These are phyloP conservation scores for Oleoguttula mirabilis DNA, from an alignment of 495 filamentous ascomycete genomes.

Conservation along the genomic window DNA sequence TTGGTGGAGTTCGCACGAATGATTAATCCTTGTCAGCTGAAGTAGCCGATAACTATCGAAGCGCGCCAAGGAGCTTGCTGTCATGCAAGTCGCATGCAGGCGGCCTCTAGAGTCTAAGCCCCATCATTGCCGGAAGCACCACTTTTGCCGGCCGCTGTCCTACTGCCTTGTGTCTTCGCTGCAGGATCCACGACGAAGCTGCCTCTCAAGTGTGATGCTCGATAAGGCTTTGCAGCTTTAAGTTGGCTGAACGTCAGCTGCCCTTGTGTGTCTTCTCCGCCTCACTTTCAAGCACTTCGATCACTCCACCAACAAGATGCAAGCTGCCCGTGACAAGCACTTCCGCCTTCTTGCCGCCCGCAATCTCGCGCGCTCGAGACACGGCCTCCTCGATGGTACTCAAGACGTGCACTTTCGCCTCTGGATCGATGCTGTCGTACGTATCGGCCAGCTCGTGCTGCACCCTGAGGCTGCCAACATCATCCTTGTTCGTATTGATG, in stretches of 20 bases:
- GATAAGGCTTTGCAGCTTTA: not conserved
- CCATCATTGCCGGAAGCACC: too few relatives aligned
- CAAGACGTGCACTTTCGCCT: constrained; percentile 50
- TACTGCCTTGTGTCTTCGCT: too few relatives aligned
- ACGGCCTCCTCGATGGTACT: constrained; percentile 81
- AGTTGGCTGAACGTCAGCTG: not conserved
- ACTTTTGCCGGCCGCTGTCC: too few relatives aligned
- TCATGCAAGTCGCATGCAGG: too few relatives aligned
- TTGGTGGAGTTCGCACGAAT: too few relatives aligned
- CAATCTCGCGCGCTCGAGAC: constrained; percentile 47
- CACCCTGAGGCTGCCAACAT: constrained; percentile 55
- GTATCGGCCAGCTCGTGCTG: constrained; percentile 62
- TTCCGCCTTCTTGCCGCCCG: constrained; percentile 21
- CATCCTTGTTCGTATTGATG: constrained; percentile 53
- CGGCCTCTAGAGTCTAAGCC: too few relatives aligned
- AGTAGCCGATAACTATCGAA: too few relatives aligned
- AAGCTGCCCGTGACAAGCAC: constrained; percentile 72
- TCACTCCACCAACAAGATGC: constrained; percentile 71
- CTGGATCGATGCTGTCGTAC: constrained; percentile 56
- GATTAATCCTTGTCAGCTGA: too few relatives aligned
- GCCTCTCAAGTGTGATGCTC: too few relatives aligned
- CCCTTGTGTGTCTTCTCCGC: too few relatives aligned
- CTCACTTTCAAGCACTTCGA: constrained; percentile 57
- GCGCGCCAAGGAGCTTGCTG: too few relatives aligned
- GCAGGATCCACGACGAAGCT: too few relatives aligned